phyloP scores from a whole-genome alignment of 1,139 yeast genomes.

The Torulaspora globosa region DNA sequence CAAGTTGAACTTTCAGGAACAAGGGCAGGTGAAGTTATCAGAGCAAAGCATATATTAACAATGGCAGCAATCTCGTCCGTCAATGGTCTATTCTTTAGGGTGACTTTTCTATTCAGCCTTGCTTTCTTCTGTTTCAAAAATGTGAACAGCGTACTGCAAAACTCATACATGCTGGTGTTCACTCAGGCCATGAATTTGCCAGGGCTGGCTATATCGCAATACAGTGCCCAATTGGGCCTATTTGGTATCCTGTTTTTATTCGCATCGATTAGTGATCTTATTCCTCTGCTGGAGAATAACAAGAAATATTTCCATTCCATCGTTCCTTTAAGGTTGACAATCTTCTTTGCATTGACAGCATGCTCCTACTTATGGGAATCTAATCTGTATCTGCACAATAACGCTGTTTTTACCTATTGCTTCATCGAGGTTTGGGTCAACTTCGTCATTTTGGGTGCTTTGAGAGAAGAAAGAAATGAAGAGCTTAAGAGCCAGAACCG shows the following conservation, averaged over 20 bases:
- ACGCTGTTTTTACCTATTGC: constrained; percentile 56
- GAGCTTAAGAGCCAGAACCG: constrained; percentile 27
- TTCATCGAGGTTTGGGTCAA: constrained; percentile 71
- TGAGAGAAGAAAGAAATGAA: constrained; percentile 54
- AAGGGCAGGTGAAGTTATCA: background rate
- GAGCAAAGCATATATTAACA: background rate
- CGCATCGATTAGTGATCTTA: constrained; percentile 50
- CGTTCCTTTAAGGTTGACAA: constrained; percentile 61
- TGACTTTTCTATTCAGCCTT: constrained; percentile 44
- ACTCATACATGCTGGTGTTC: constrained; percentile 51
- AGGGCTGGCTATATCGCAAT: constrained; percentile 40
- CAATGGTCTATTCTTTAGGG: constrained; percentile 48
- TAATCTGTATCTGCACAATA: constrained; percentile 51
- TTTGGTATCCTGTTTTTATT: constrained; percentile 45
- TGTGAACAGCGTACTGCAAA: constrained; percentile 42
- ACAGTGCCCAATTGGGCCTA: constrained; percentile 52
- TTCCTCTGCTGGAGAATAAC: constrained; percentile 57
- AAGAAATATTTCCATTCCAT: constrained; percentile 55
- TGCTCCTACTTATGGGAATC: constrained; percentile 37
- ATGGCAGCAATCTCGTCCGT: constrained; percentile 60
- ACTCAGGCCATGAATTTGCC: constrained; percentile 38
- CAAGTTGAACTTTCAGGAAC: background rate
- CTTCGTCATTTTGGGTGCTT: constrained; percentile 56
- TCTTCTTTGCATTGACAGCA: constrained; percentile 51
- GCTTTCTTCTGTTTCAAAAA: constrained; percentile 44